These are phyloP conservation scores for Kodamaea fukazawae DNA, from an alignment of 805 yeast species.

Conservation along the genomic window DNA sequence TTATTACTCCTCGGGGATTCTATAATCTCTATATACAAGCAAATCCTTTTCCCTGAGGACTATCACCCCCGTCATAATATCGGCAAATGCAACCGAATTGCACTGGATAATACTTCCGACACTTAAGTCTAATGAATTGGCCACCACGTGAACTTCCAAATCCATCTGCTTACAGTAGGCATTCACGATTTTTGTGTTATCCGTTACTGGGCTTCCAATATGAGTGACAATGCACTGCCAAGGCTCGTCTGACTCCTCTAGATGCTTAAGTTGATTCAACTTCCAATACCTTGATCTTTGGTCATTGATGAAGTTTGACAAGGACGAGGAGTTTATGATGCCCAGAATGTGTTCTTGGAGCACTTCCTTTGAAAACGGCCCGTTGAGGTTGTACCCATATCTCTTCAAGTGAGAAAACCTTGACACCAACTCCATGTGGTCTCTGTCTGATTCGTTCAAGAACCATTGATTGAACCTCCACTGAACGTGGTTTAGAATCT, in stretches of 20 bases:
- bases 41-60: slow-evolving; percentile 28
- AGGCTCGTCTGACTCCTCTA: slow-evolving; percentile 3
- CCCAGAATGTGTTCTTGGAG: slow-evolving; percentile 16
- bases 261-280: slow-evolving; percentile 20
- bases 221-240: slow-evolving; percentile 43
- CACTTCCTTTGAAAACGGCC: slow-evolving; percentile 22
- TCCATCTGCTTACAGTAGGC: slow-evolving; percentile 50
- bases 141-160: slow-evolving; percentile 43
- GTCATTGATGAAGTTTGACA: slow-evolving; percentile 13
- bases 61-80: slow-evolving; percentile 39
- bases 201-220: slow-evolving; percentile 23
- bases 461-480: slow-evolving; percentile 10
- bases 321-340: slow-evolving; percentile 15
- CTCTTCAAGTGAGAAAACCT: slow-evolving; percentile 27
- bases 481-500: slow-evolving; percentile 31
- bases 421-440: slow-evolving; percentile 11
- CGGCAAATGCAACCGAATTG: slow-evolving; percentile 42
- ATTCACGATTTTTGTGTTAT: slow-evolving; percentile 25
- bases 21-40: background rate
- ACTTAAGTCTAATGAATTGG: slow-evolving; percentile 18
- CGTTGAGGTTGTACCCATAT: slow-evolving; percentile 34
- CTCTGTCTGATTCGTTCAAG: slow-evolving; percentile 4
- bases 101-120: slow-evolving; percentile 49
- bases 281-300: slow-evolving; percentile 20
- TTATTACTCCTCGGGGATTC: no score